Evolutionary conservation across 2,329 filamentous ascomycete species (phyloP).

Genomic region (Neoscytalidium dimidiatum): DNA sequence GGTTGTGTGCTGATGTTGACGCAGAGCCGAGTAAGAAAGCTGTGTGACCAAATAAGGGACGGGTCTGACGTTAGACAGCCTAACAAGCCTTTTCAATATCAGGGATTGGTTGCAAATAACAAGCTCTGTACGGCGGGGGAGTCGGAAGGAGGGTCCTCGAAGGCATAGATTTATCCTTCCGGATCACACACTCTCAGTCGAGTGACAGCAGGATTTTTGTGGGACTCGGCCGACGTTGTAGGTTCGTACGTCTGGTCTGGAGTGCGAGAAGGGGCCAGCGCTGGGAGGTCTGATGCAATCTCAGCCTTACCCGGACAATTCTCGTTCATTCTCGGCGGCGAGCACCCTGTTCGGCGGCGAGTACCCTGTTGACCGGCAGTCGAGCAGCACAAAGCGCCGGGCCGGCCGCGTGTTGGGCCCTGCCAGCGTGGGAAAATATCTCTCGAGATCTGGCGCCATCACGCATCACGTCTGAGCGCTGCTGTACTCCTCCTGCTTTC

Average conservation of each 20-base stretch:
- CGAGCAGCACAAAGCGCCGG: background rate
- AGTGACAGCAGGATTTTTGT: constrained; percentile 8
- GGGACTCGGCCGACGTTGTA: constrained; percentile 4
- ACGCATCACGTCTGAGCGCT: background rate
- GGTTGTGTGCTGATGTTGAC: background rate
- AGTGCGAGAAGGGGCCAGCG: background rate
- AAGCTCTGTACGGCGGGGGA: background rate
- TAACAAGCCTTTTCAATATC: background rate
- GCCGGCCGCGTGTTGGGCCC: background rate
- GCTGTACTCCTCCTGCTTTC: background rate
- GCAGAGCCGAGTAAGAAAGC: background rate
- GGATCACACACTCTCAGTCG: background rate
- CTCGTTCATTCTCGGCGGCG: background rate
- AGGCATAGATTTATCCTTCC: background rate
- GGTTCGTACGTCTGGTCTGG: background rate
- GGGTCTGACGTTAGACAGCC: background rate
- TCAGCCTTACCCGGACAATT: constrained; percentile 8
- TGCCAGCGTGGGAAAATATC: background rate
- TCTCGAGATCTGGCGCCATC: background rate
- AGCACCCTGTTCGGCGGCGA: background rate
- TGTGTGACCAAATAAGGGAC: background rate
- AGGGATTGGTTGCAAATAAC: background rate
- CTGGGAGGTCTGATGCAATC: background rate
- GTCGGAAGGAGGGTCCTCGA: background rate
- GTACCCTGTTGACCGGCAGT: background rate